A percentile compares a stretch with the other conserved stretches of the same genome.
These are phyloP conservation scores for Crocinoboletus sp. DNA, from an alignment of 1,284 basidiomycete species.

Conservation along the genomic window DNA sequence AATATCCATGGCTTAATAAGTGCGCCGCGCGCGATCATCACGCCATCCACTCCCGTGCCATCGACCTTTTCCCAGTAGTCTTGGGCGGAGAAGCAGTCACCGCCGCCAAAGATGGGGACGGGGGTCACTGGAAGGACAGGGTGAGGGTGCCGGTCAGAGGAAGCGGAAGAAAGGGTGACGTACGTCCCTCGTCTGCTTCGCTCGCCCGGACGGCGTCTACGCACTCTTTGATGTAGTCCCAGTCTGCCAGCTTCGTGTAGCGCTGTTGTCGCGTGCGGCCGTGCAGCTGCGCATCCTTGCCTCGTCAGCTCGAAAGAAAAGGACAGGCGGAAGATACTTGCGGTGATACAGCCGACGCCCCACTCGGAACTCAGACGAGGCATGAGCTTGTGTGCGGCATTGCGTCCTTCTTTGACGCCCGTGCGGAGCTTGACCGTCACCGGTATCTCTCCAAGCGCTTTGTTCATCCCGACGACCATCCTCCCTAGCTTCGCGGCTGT, in stretches of 20 bases:
- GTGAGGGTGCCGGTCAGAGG: neutral
- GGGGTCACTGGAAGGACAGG: slow-evolving; percentile 57
- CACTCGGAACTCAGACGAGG: slow-evolving; percentile 78
- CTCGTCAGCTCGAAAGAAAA: neutral
- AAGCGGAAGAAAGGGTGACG: slow-evolving; percentile 26
- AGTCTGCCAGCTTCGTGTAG: slow-evolving; percentile 85
- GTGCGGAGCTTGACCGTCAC: slow-evolving; percentile 95
- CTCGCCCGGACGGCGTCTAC: slow-evolving; percentile 79
- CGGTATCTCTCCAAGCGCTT: slow-evolving; percentile 87
- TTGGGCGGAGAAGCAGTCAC: slow-evolving; percentile 88
- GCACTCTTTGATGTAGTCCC: slow-evolving; percentile 88
- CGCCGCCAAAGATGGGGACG: slow-evolving; percentile 94
- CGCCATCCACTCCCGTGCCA: slow-evolving; percentile 80
- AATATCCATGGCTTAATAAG: slow-evolving; percentile 98
- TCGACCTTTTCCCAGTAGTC: slow-evolving; percentile 82
- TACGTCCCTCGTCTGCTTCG: slow-evolving; percentile 72
- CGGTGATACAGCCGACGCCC: slow-evolving; percentile 78
- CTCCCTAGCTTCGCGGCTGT: slow-evolving; percentile 78
- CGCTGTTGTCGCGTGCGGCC: slow-evolving; percentile 90
- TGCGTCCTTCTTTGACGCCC: slow-evolving; percentile 83
- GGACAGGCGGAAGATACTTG: slow-evolving; percentile 29
- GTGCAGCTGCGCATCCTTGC: slow-evolving; percentile 61
- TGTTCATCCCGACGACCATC: slow-evolving; percentile 90
- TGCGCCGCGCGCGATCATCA: slow-evolving; percentile 94
- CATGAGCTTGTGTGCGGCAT: slow-evolving; percentile 91